phyloP scores from a whole-genome alignment of 352 stramenopile genomes.

The Thalassiosira mediterranea region DNA sequence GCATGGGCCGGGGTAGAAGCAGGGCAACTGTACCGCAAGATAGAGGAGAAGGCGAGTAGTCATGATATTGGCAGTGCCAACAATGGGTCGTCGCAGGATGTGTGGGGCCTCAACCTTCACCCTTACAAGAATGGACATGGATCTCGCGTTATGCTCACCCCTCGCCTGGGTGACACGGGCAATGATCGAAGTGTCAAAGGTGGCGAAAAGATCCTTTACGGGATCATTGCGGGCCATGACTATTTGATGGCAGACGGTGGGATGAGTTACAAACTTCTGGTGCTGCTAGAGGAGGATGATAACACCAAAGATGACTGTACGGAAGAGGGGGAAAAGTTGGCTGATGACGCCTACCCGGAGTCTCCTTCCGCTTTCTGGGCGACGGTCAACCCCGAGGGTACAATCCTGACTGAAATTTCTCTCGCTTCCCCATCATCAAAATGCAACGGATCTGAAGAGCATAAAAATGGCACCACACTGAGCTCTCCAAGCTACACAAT shows the following conservation, averaged over 20 bases:
- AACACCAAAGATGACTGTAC: constrained; percentile 2
- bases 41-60: not conserved
- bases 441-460: too few species aligned
- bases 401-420: constrained; percentile 28
- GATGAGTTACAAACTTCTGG: constrained; percentile 44
- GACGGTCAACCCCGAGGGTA: constrained; percentile 44
- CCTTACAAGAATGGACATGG: constrained; percentile 30
- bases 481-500: constrained; percentile 54
- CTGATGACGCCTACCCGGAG: not conserved
- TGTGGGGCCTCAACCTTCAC: constrained; percentile 8
- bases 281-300: constrained; percentile 52
- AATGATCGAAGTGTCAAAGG: constrained; percentile 11
- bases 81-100: constrained; percentile 12
- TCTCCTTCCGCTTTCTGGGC: constrained; percentile 62
- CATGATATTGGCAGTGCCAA: constrained; percentile 8
- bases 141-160: constrained; percentile 58
- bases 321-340: constrained; percentile 2
- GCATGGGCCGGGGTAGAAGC: constrained; percentile 70
- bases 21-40: constrained; percentile 48
- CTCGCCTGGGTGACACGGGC: constrained; percentile 13
- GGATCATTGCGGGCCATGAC: constrained; percentile 47
- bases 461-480: constrained; percentile 8
- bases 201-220: constrained; percentile 42
- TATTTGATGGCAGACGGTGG: constrained; percentile 4
- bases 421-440: not conserved